Conservation (phyloP, 1,139 yeast genomes). For the Sugiyamaella sp. region DNA sequence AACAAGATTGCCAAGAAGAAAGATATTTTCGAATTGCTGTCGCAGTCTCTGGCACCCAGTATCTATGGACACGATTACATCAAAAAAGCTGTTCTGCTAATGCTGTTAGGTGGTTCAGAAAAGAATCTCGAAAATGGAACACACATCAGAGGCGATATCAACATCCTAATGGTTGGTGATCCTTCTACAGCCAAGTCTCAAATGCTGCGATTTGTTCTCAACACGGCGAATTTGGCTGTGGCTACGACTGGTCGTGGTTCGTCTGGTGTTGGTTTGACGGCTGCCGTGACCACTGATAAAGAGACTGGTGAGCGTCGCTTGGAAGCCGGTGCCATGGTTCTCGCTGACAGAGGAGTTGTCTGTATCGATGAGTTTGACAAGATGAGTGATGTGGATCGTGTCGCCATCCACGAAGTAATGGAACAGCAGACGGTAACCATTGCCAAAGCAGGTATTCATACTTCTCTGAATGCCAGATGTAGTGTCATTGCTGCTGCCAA, state of each 20-base stretch:
- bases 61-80: constrained; percentile 92
- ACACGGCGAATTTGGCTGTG: constrained; percentile 92
- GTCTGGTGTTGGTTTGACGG: constrained; percentile 99
- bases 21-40: constrained; percentile 73
- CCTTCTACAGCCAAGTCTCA: constrained; percentile 99
- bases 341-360: constrained; percentile 96
- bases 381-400: constrained; percentile 96
- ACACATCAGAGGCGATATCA: constrained; percentile 97
- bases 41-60: constrained; percentile 92
- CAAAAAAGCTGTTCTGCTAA: constrained; percentile 85
- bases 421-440: constrained; percentile 99
- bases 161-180: constrained; percentile 95
- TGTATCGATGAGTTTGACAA: constrained; percentile 99
- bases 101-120: constrained; percentile 93
- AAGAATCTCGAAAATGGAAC: constrained; percentile 94
- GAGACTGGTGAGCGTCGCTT: constrained; percentile 96
- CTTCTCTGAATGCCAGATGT: constrained; percentile 95
- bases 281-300: constrained; percentile 95
- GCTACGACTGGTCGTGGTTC: constrained; percentile 99
- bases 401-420: constrained; percentile 99
- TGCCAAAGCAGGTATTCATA: constrained; percentile 98
- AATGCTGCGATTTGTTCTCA: constrained; percentile 87
- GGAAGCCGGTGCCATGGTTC: constrained; percentile 99
- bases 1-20: constrained; percentile 63
- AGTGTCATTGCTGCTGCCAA: constrained; percentile 98